Evolutionary conservation across 2,329 filamentous ascomycete species (phyloP).

Genomic region (Penicillium sp.): DNA sequence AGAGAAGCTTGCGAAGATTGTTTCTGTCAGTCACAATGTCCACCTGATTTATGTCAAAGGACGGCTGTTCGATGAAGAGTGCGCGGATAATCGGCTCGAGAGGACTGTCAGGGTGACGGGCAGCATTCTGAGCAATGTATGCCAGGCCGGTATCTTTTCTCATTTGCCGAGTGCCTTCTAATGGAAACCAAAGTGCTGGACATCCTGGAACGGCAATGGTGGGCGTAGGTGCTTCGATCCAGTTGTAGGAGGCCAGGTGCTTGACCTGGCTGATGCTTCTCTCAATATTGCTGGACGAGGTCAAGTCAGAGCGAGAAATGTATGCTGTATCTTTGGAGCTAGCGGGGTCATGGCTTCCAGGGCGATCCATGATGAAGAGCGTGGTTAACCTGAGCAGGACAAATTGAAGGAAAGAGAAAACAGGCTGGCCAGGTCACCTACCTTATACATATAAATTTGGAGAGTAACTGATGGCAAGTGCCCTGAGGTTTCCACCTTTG

Average conservation of each 20-base stretch:
- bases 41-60: slow-evolving; percentile 29
- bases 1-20: slow-evolving; percentile 21
- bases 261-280: slow-evolving; percentile 22
- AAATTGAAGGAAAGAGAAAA: too few species aligned
- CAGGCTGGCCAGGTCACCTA: too few species aligned
- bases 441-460: too few species aligned
- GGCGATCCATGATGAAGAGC: too few species aligned
- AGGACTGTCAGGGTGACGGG: slow-evolving; percentile 39
- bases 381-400: too few species aligned
- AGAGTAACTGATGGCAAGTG: too few species aligned
- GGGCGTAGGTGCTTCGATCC: slow-evolving; percentile 38
- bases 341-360: too few species aligned
- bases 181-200: slow-evolving; percentile 37
- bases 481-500: too few species aligned
- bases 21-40: slow-evolving; percentile 45
- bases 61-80: slow-evolving; percentile 35
- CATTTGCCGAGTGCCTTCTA: slow-evolving; percentile 21
- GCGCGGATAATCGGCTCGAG: slow-evolving; percentile 46
- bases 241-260: slow-evolving; percentile 47
- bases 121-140: slow-evolving; percentile 45
- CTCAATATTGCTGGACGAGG: too few species aligned
- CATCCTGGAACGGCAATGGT: slow-evolving; percentile 45
- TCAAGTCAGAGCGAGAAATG: too few species aligned
- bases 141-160: slow-evolving; percentile 30
- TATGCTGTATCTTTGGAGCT: too few species aligned